These are phyloP conservation scores for Panicum hallii DNA, from an alignment of 202 grass and related monocot genomes.

Conservation along the genomic window DNA sequence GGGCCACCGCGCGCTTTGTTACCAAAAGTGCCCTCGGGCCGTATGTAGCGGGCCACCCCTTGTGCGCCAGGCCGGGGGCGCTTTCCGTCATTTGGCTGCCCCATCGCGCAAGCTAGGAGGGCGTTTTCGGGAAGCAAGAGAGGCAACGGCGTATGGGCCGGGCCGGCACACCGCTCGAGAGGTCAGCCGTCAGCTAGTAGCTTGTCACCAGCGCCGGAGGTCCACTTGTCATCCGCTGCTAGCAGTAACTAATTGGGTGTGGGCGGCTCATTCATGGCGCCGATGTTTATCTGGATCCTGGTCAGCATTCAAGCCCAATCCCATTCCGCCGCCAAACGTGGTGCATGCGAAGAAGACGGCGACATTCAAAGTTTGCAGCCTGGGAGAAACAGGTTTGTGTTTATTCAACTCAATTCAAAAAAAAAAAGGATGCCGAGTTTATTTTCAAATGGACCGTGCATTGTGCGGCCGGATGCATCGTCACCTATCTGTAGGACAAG, in stretches of 20 bases:
- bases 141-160: background rate
- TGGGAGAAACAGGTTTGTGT: no score
- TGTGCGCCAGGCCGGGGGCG: no score
- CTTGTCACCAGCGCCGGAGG: background rate
- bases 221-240: constrained; percentile 27
- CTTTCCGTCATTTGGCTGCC: background rate
- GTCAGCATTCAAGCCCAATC: background rate
- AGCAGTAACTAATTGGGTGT: background rate
- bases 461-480: background rate
- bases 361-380: background rate
- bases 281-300: background rate
- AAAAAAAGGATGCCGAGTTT: no score
- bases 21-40: background rate
- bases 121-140: background rate
- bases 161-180: constrained; percentile 33
- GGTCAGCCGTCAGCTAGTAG: background rate
- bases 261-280: background rate
- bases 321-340: background rate
- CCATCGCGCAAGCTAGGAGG: background rate
- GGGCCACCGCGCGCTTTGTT: no score
- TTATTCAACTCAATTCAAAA: no score
- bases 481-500: background rate
- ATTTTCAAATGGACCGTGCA: no score
- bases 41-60: no score
- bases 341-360: background rate